Evolutionary conservation across 768 basidiomycete species (phyloP), one percentile per base, ranked within the genome.

Genomic region (Rhodotorula diobovata): DNA sequence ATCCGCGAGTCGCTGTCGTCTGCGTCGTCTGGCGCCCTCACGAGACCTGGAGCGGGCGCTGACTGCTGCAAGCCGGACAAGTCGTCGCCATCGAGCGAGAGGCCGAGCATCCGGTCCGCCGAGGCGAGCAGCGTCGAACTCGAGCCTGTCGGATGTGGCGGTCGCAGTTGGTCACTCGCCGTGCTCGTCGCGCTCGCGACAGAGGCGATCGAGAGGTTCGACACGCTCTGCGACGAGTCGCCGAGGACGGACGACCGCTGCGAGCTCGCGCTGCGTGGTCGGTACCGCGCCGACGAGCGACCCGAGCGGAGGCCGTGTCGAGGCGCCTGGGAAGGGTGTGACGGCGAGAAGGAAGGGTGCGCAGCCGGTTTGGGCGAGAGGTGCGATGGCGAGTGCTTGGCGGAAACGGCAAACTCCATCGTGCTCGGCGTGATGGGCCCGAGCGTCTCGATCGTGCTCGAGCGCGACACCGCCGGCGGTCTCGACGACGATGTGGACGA

Each of bases 381-480:
- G 18, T 39, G 55, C 4, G 54, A 30, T 6, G 68, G n/a, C 25
- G 68, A 57, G 30, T 56, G 21, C 18, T 30, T 30, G 43, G 50
- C 10, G 14, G 68, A 39, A 1, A 46, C 37, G 57, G 64, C 50
- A 32, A 67, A 66, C 32, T 67, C 70, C 37, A 55, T 15, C 32
- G 62, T 54, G 9, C 21, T 53, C 6, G 70, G 65, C 54, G 70
- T 71, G 7, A 67, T 65, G 70, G 65, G 70, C 28, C 70, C 70
- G n/a, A 71, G 61, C n/a, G 70, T 57, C 32, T 66, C 64, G 39
- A 61, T 35, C 10, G 70, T 71, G 39, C 70, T 71, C 64, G 70
- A 71, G 6, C 64, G 63, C 16, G 70, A 61, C n/a, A 71, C 41
- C 20, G 15, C 20, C 14, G 53, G 30, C 30, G n/a, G 8, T n/a